Base-by-base conservation (phyloP, 768 basidiomycete species). In the Suillus paluster region DNA sequence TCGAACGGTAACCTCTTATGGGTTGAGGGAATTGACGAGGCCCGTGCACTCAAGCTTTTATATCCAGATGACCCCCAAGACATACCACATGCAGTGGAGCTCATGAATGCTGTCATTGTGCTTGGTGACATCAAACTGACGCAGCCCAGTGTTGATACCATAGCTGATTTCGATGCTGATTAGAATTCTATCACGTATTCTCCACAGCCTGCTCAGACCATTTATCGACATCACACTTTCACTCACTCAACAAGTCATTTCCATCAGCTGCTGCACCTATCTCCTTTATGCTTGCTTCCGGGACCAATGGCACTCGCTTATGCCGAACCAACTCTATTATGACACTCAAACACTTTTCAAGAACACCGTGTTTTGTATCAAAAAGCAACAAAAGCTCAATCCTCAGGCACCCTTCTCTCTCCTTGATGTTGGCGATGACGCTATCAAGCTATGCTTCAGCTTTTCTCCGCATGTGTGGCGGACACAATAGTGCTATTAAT, bases 1-100 rank as follows among this genome's bases (percentile, higher is more conserved):
- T 59, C 23, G 7, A 33, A 12, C 44, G 21, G 38, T 50, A 59
- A n/a, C 36, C 27, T 59, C 12, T 12, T 7, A 8, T 59, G 45
- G 58, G 30, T 59, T 8, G 10, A 48, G 4, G 38, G 23, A 10
- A 2, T 23, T 2, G 48, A 52, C 39, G 34, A 59, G 10, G 25
- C 46, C 12, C n/a, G 8, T 12, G 34, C 58, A 36, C 23, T 14
- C 0, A 59, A 52, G 19, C 44, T 77, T 14, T 63, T 76, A 2
- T 66, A 66, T 55, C 75, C 73, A 0, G 67, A 69, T 23, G 73
- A 77, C 64, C 61, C 69, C 14, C 76, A 77, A 61, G 68, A 77
- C 62, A 75, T 77, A n/a, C 75, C 76, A 0, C 60, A 66, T 25
- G 73, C 74, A 12, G 66, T 75, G 19, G 66, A 72, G 46, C 70